phyloP scores from a whole-genome alignment of 2,329 filamentous ascomycete genomes.

The Ilyonectria mors-panacis region DNA sequence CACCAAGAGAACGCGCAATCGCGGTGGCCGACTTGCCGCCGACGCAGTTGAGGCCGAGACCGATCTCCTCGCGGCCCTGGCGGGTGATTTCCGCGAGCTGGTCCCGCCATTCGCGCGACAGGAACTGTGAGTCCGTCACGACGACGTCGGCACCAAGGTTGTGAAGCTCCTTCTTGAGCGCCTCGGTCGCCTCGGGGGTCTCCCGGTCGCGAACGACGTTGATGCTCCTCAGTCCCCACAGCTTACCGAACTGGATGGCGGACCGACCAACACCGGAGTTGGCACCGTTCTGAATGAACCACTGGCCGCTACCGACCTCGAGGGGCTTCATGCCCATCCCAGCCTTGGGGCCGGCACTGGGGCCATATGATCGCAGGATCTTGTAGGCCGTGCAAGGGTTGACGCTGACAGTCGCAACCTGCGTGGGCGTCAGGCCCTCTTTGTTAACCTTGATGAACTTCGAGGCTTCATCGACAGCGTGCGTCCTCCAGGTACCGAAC shows the following conservation, averaged over 20 bases:
- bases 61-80: constrained; percentile 78
- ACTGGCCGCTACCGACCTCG: constrained; percentile 74
- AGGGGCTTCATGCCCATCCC: constrained; percentile 63
- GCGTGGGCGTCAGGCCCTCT: constrained; percentile 78
- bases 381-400: constrained; percentile 97
- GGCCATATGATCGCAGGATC: constrained; percentile 87
- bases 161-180: constrained; percentile 66
- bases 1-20: constrained; percentile 80
- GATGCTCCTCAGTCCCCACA: constrained; percentile 93
- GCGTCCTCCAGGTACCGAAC: constrained; percentile 96
- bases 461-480: constrained; percentile 75
- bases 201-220: constrained; percentile 87
- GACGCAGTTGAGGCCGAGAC: constrained; percentile 91
- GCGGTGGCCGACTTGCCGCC: constrained; percentile 87
- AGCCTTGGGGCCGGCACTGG: constrained; percentile 60
- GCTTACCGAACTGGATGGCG: constrained; percentile 86
- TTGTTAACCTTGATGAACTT: constrained; percentile 79
- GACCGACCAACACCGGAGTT: constrained; percentile 94
- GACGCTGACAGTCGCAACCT: constrained; percentile 90
- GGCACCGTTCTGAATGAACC: constrained; percentile 97
- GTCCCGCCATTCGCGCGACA: constrained; percentile 73
- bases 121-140: constrained; percentile 69
- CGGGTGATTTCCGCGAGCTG: constrained; percentile 76
- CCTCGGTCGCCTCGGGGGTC: constrained; percentile 74
- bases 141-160: constrained; percentile 71